Evolutionary conservation across 169 alveolate species (phyloP).

Genomic region (Plasmodium knowlesi): DNA sequence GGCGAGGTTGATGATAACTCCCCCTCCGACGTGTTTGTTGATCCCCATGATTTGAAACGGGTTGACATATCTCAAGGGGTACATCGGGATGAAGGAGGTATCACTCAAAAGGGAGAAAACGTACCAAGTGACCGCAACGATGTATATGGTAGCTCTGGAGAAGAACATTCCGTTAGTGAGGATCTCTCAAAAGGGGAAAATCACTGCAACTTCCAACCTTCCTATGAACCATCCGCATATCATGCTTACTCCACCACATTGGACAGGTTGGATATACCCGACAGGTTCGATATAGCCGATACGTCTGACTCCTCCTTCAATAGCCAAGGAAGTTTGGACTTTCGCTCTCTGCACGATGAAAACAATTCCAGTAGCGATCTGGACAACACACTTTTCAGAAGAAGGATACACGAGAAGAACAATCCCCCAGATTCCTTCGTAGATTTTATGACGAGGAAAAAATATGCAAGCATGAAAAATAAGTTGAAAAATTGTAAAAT

Average conservation of each 20-base stretch:
- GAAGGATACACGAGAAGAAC: neutral
- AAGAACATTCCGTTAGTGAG: too few species aligned
- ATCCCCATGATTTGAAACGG: constrained; percentile 38
- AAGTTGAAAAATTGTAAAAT: neutral
- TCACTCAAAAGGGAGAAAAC: neutral
- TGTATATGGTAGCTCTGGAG: neutral
- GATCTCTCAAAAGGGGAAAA: too few species aligned
- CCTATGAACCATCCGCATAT: neutral
- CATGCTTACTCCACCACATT: neutral
- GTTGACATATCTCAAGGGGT: constrained; percentile 15
- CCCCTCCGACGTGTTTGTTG: constrained; percentile 11
- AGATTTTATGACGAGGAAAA: constrained; percentile 5
- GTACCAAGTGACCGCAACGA: neutral
- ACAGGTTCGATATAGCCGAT: too few species aligned
- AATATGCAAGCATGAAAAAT: neutral
- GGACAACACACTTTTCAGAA: neutral
- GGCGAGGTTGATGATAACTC: neutral
- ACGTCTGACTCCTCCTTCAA: neutral
- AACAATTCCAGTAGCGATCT: constrained; percentile 19
- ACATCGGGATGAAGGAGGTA: neutral
- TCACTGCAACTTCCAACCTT: neutral
- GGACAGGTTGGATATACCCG: too few species aligned
- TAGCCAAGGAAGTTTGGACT: constrained; percentile 4
- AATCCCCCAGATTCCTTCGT: neutral
- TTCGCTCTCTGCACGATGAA: neutral